Conservation (phyloP, 345 rosid species). For the Lepidium africanum region DNA sequence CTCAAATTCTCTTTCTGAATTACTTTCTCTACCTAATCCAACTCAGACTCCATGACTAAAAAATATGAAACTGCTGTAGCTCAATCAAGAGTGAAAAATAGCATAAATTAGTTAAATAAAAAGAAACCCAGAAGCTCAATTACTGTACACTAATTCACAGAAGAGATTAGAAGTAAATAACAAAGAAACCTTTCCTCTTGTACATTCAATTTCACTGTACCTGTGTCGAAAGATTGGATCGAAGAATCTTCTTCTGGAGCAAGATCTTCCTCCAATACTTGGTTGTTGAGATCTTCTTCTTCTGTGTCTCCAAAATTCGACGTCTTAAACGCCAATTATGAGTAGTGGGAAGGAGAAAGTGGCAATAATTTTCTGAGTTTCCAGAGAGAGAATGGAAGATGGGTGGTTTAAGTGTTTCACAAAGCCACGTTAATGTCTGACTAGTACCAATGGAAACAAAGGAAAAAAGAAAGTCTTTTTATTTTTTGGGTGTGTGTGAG, state of each 20-base stretch:
- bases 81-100: not conserved
- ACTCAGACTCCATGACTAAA: not conserved
- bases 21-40: not conserved
- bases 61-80: not conserved
- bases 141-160: not conserved
- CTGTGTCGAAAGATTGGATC: not conserved
- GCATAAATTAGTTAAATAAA: not conserved
- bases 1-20: not conserved
- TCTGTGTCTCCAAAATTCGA: not conserved
- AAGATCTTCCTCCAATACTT: not conserved
- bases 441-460: slow-evolving; percentile 21
- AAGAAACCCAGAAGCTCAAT: not conserved
- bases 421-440: slow-evolving; percentile 28
- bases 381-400: not conserved
- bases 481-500: slow-evolving; percentile 3
- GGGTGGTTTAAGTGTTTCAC: not conserved
- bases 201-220: not conserved
- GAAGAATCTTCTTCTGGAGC: not conserved
- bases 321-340: not conserved
- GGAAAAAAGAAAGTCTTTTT: not conserved
- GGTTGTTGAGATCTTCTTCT: not conserved
- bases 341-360: slow-evolving; percentile 5
- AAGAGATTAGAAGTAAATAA: not conserved
- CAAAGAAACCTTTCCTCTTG: not conserved
- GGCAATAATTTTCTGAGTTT: slow-evolving; percentile 2